Evolutionary conservation across 2,329 filamentous ascomycete species (phyloP), one percentile per base, ranked within the genome.

Genomic region (Curvularia lunata): DNA sequence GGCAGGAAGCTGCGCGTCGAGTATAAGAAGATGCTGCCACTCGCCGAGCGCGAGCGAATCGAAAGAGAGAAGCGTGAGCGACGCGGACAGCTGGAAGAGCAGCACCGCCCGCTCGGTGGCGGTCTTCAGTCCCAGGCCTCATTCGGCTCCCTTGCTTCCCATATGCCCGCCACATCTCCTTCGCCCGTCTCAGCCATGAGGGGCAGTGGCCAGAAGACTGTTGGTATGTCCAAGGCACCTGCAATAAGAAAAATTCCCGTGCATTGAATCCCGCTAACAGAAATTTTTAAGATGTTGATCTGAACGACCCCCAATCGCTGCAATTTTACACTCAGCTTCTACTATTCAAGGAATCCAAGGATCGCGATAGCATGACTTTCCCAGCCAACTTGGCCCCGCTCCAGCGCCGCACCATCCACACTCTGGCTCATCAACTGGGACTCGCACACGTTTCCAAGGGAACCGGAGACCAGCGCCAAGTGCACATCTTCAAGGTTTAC

Each of bases 1-100:
- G 95, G 95, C 45, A 86, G 95, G 60, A 98, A 98, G 80, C 81
- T 99, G 66, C 86, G 95, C 48, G 95, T 99, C 25, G 95, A 99
- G 78, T 99, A 98, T 82, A 99, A 99, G 84, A 98, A 98, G 81
- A 98, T 99, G 95, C 85, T 99, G 5, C 95, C 95, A 0, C 86
- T 96, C 64, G 91, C 93, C 30, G 95, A 98, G 78, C 87, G 95
- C 51, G 95, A 99, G 78, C 87, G 95, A 40, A 98, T 99, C 67
- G 95, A 99, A 78, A 86, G 95, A 5, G 95, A 98, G 79, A 99
- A 98, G 86, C 86, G 95, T 56, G 94, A 98, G 80, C 91, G 95
- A 68, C 88, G 95, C 51, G 95, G 95, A 48, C 95, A 99, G 78
- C 85, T 99, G 12, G 93, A 99, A 78, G 95, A 99, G 78, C 95